Evolutionary conservation across 345 rosid species (phyloP).

Genomic region (Eucalyptus victrix): DNA sequence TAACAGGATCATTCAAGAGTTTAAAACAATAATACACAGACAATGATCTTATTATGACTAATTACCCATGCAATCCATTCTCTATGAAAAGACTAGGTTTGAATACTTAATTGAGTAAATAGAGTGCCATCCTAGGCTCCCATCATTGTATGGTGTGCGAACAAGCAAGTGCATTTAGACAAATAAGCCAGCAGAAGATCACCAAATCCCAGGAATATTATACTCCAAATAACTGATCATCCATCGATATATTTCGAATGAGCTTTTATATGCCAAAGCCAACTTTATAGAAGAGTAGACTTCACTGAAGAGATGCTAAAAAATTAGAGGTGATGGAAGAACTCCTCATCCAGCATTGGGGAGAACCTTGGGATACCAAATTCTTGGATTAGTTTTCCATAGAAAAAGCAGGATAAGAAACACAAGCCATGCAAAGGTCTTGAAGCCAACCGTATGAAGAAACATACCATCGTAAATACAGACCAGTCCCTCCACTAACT

Average conservation of each 20-base stretch:
- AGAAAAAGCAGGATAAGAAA: not conserved
- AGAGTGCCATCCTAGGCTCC: not conserved
- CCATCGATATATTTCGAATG: not conserved
- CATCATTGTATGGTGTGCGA: not conserved
- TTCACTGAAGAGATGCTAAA: not conserved
- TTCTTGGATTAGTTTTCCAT: not conserved
- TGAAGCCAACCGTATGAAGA: not conserved
- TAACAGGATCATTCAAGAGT: not conserved
- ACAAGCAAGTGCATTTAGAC: not conserved
- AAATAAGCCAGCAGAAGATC: not conserved
- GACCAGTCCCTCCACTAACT: constrained; percentile 87
- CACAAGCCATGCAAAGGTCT: not conserved
- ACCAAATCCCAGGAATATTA: not conserved
- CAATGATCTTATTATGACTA: not conserved
- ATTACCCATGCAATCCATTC: not conserved
- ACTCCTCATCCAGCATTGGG: not conserved
- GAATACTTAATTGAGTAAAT: not conserved
- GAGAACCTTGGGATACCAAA: not conserved
- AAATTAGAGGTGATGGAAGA: not conserved
- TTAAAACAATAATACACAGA: not conserved
- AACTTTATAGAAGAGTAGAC: not conserved
- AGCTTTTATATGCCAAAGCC: not conserved
- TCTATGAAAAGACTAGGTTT: not conserved
- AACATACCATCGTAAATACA: constrained; percentile 83
- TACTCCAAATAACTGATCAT: not conserved